These are phyloP conservation scores for Wickerhamiella nectarea DNA, from an alignment of 805 yeast species.

Conservation along the genomic window DNA sequence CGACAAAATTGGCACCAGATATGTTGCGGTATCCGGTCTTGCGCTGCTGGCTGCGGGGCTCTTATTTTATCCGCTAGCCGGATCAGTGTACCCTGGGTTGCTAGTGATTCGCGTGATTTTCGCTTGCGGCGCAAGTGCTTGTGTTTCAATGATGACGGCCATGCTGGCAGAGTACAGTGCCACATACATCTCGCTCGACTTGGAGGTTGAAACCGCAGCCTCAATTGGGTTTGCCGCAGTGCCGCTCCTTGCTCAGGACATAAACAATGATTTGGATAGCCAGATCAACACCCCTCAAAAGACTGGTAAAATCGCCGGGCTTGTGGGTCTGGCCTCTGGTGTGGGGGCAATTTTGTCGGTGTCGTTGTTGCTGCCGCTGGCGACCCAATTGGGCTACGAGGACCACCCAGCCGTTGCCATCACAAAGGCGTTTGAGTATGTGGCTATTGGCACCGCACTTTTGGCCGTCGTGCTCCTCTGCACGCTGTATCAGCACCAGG, in stretches of 20 bases:
- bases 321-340: conserved; percentile 50
- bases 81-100: conserved; percentile 36
- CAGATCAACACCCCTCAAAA: conserved; percentile 1
- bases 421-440: conserved; percentile 34
- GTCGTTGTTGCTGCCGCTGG: conserved; percentile 40
- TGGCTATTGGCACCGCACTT: conserved; percentile 9
- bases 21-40: conserved; percentile 38
- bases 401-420: conserved; percentile 34
- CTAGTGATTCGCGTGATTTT: conserved; percentile 41
- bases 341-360: conserved; percentile 57
- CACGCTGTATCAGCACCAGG: conserved; percentile 35
- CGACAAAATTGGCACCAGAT: conserved; percentile 49
- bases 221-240: conserved; percentile 8
- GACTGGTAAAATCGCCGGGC: conserved; percentile 42
- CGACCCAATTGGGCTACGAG: conserved; percentile 33
- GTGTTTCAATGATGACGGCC: conserved; percentile 48
- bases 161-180: conserved; percentile 35
- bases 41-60: conserved; percentile 35
- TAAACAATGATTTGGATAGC: background rate
- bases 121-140: conserved; percentile 44
- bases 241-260: conserved; percentile 6
- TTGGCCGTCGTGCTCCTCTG: conserved; percentile 29
- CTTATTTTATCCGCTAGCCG: conserved; percentile 36
- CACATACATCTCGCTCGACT: background rate
- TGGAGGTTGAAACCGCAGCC: conserved; percentile 9